Evolutionary conservation across 2,329 filamentous ascomycete genomes (phyloP).

Genomic region (Myriangium duriaei): DNA sequence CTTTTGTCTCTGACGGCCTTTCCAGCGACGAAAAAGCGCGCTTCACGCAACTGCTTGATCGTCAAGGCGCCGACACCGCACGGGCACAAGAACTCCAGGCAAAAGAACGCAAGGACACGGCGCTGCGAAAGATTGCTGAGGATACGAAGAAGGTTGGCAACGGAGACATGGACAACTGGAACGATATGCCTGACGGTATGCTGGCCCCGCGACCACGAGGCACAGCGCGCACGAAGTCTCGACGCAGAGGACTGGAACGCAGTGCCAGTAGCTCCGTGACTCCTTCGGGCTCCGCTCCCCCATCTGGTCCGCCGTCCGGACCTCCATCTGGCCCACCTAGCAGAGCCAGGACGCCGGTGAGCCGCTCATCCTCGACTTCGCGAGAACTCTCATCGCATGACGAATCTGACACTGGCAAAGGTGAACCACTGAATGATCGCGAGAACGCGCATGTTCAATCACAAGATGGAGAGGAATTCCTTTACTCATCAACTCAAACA

Average conservation of each 20-base stretch:
- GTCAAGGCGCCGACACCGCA: constrained; percentile 42
- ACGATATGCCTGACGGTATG: constrained; percentile 14
- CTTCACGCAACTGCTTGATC: constrained; percentile 46
- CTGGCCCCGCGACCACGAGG: constrained; percentile 6
- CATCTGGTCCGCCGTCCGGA: constrained; percentile 1
- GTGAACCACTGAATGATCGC: not conserved
- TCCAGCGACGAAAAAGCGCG: constrained; percentile 45
- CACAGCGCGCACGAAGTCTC: constrained; percentile 2
- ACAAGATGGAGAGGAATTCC: too few species aligned
- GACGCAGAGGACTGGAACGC: constrained; percentile 4
- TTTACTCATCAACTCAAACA: too few species aligned
- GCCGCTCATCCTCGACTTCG: not conserved
- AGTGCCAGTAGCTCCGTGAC: constrained; percentile 7
- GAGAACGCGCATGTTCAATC: too few species aligned
- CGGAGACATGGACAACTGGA: constrained; percentile 18
- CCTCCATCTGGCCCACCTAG: constrained; percentile 4
- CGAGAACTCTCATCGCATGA: not conserved
- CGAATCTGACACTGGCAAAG: not conserved
- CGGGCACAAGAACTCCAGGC: constrained; percentile 34
- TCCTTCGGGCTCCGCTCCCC: not conserved
- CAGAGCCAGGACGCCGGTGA: constrained; percentile 7
- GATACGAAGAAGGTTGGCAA: constrained; percentile 39
- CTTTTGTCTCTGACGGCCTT: constrained; percentile 40
- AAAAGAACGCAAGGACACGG: constrained; percentile 37
- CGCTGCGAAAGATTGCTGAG: constrained; percentile 43